Percentiles rank a stretch among this genome's conserved stretches.
phyloP scores from a whole-genome alignment of 345 rosid genomes.

The Angophora floribunda region DNA sequence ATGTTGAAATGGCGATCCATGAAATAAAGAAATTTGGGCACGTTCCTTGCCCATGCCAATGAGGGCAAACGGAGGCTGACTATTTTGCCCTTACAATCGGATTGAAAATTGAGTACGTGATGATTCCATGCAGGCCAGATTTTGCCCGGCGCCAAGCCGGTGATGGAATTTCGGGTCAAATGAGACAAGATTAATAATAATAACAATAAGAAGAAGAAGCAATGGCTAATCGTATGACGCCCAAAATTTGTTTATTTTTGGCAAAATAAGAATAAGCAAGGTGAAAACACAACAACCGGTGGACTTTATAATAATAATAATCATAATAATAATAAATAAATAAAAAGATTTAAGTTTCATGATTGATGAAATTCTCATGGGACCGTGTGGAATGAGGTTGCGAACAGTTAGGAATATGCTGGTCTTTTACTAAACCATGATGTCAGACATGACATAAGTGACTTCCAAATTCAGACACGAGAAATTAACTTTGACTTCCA shows the following conservation, averaged over 20 bases:
- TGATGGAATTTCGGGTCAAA: background rate
- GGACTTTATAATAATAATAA: background rate
- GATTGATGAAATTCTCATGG: background rate
- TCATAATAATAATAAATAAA: background rate
- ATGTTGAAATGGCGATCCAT: background rate
- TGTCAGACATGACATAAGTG: background rate
- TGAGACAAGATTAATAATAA: fast-evolving
- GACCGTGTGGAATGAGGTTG: background rate
- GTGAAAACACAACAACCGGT: background rate
- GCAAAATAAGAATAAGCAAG: background rate
- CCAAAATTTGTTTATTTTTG: background rate
- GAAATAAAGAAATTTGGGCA: background rate
- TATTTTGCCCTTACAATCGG: background rate
- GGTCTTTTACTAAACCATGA: background rate
- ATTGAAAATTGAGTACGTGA: background rate
- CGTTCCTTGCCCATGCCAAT: background rate
- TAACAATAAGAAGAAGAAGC: too few species aligned
- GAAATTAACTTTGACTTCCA: background rate
- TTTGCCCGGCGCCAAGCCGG: background rate
- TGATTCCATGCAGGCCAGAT: background rate
- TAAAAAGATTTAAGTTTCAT: background rate
- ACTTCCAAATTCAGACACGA: background rate
- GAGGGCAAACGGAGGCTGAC: background rate
- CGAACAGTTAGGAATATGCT: background rate
- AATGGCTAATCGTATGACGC: background rate